Base-by-base conservation (phyloP, 768 basidiomycete species). In the Pisolithus sp. region DNA sequence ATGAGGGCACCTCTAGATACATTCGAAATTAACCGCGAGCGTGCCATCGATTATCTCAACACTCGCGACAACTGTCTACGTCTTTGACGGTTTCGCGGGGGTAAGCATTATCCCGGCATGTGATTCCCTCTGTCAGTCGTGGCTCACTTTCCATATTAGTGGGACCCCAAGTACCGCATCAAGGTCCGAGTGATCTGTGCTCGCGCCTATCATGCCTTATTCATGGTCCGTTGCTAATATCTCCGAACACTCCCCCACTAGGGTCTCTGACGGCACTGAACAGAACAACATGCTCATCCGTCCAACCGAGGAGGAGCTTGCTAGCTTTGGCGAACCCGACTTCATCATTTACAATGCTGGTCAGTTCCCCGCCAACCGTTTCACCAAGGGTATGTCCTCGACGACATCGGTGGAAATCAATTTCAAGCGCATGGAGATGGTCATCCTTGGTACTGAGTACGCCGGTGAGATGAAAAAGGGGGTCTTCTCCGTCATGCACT, bases 381-480 rank as follows among this genome's bases (percentile, higher is more conserved):
- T 98, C 81, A 99, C 96, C 54, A 93, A 96, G 77, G 96, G 96
- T 71, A 98, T 98, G 96, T 95, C 92, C 55, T 96, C 93, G 9
- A 91, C 93, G 28, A 98, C 96, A 6, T 96, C 94, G 3, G 95
- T 99, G 46, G 95, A 97, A 74, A 92, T 99, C 78, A 99, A 99
- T 82, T 98, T 99, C 75, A 96, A 96, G 79, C 90, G 96, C 38
- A 96, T 93, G 93, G 96, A 99, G 72, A 99, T 99, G 96, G 95
- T 99, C 63, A 98, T 99, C 65, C 90, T 99, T 61, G 95, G 90
- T 50, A 95, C 93, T 24, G 93, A 97, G 68, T 97, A 97, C 65
- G 93, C 93, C 28, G 93, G 93, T 47, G 93, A 99, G 77, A 99
- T 99, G 96, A 99, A 99, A 77, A 99, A 99, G 83, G 96, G 96